Percentiles rank a stretch among this genome's conserved stretches.
Conservation (phyloP, 129 eudicot genomes). For the Flaveria trinervia region DNA sequence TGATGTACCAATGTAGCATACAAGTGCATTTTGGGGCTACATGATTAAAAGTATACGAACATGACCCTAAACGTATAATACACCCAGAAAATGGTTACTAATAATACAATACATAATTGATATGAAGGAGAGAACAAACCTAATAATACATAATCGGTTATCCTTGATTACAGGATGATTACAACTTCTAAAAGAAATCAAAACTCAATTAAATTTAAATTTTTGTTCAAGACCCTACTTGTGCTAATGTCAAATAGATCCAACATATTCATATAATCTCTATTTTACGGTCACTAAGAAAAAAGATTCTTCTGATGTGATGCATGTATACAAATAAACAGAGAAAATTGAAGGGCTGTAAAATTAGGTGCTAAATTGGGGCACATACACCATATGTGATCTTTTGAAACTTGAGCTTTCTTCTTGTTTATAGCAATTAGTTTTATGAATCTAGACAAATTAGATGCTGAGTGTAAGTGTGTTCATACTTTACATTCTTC, state of each 20-base stretch:
- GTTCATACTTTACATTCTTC: too few relatives aligned
- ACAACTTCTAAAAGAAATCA: neutral
- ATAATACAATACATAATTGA: neutral
- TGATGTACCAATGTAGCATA: neutral
- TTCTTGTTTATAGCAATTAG: too few relatives aligned
- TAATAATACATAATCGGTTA: neutral
- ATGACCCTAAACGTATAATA: neutral
- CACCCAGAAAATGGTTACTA: neutral
- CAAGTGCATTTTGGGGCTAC: neutral
- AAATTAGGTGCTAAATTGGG: constrained; percentile 23
- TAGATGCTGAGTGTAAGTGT: too few relatives aligned
- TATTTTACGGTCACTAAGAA: too few relatives aligned
- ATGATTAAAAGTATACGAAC: neutral
- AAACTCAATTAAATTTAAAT: too few relatives aligned
- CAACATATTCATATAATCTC: neutral
- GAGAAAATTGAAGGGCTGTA: neutral
- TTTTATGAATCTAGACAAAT: too few relatives aligned
- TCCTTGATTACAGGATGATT: neutral
- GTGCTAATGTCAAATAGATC: neutral
- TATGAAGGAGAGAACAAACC: constrained; percentile 16
- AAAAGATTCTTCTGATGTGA: too few relatives aligned
- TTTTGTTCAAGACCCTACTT: neutral
- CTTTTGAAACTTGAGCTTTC: constrained; percentile 20
- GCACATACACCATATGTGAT: constrained; percentile 10
- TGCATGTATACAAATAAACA: too few relatives aligned